Evolutionary conservation across 331 rosid genomes (phyloP).

Genomic region (Quercus phellos): DNA sequence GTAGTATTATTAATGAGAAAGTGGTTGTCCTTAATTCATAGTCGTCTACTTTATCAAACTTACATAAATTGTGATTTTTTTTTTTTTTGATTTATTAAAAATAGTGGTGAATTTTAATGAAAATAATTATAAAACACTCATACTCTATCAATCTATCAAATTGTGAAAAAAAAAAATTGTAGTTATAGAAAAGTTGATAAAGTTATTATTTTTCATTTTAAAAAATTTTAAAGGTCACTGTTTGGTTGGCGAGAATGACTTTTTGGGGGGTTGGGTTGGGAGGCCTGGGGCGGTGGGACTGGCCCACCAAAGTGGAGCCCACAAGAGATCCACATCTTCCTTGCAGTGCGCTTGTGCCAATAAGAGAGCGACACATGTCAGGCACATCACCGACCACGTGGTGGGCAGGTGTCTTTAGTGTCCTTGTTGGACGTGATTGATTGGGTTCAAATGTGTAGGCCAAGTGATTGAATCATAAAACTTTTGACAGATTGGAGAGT

Average conservation of each 20-base stretch:
- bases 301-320: slow-evolving; percentile 22
- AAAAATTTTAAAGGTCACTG: not conserved
- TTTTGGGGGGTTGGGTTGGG: not conserved
- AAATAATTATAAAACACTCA: no score
- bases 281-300: slow-evolving; percentile 25
- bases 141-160: no score
- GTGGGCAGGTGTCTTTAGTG: not conserved
- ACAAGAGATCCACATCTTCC: not conserved
- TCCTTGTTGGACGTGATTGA: slow-evolving; percentile 5
- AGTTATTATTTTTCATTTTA: no score
- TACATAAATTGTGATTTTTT: no score
- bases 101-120: no score
- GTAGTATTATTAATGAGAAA: no score
- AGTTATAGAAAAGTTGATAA: no score
- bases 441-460: not conserved
- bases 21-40: no score
- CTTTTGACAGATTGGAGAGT: not conserved
- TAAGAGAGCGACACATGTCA: not conserved
- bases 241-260: not conserved
- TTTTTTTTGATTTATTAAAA: no score
- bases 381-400: not conserved
- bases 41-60: no score
- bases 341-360: not conserved
- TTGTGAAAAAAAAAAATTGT: no score
- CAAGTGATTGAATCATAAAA: not conserved